Conservation (phyloP, 2,329 filamentous ascomycete species). For the Colletotrichum cereale region DNA sequence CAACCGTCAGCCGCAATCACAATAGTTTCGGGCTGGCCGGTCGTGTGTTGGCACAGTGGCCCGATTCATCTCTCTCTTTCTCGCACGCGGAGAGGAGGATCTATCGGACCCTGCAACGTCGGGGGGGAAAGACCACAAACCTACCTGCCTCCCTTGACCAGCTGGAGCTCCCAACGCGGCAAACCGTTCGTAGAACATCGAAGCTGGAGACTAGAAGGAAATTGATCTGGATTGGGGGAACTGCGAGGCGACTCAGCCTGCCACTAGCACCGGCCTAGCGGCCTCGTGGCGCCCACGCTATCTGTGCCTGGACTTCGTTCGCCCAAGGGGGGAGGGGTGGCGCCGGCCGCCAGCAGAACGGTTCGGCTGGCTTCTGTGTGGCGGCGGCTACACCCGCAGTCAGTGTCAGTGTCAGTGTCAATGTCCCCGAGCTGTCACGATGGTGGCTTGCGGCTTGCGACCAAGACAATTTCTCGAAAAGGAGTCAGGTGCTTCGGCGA, state of each 20-base stretch:
- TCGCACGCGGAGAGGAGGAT: not conserved
- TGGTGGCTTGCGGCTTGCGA: not conserved
- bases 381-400: not conserved
- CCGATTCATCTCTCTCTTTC: not conserved
- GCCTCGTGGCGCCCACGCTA: constrained; percentile 4
- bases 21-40: not conserved
- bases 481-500: not conserved
- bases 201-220: not conserved
- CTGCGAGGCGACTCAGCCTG: not conserved
- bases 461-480: not conserved
- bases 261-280: not conserved
- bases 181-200: not conserved
- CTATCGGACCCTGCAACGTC: not conserved
- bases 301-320: not conserved
- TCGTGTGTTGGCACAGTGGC: not conserved
- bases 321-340: not conserved
- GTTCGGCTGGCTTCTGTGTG: not conserved
- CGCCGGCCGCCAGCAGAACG: not conserved
- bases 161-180: not conserved
- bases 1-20: not conserved
- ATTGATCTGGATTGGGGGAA: not conserved
- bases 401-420: too few species aligned
- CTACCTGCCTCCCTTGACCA: not conserved
- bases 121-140: too few species aligned
- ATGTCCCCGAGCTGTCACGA: too few species aligned